Base-by-base conservation (phyloP, 208 protist species). In the Trypanosoma grayi region DNA sequence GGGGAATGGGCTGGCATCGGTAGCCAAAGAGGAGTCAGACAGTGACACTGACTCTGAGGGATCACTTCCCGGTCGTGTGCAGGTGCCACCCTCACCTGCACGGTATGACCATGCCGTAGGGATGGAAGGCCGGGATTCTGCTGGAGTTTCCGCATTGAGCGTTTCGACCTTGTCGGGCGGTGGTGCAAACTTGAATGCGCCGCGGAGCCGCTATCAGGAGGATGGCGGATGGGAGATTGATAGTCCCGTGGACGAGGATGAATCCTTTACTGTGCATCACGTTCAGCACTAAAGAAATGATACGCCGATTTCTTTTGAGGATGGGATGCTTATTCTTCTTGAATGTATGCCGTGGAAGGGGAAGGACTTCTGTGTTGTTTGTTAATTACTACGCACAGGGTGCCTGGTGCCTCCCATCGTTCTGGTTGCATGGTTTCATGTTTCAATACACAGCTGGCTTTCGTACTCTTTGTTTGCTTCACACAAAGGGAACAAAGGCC, bases 241-340 rank as follows among this genome's bases (percentile, higher is more conserved):
- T 14, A 70, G 54, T 48, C 0, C 20, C 3, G 24, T 24, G 31
- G 65, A 63, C 5, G 65, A 70, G 9, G 55, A 70, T 45, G 65
- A 63, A 22, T 58, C 65, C 4, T 70, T 70, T 56, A 64, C 37
- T 11, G 65, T 70, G 28, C 54, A 70, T 70, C 55, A 70, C 27
- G 53, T 63, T 13, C 4, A 44, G 20, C 30, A 24, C 24, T 36
- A n/a, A 40, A n/a, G 22, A 37, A 11, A 4, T 14, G 16, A 27
- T 22, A 18, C 1, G 1, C 13, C 25, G 33, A 24, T 30, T 33
- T 20, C 18, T 30, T 18, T n/a, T 43, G 39, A 43, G 4, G 16
- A 22, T 14, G 39, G 14, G 10, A 3, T 5, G 39, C 39, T 14
- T 22, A 5, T 43, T 3, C 20, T n/a, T 14, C 14, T 14, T 43